phyloP scores from a whole-genome alignment of 2,329 filamentous ascomycete species.

The Phyllosticta citriasiana region DNA sequence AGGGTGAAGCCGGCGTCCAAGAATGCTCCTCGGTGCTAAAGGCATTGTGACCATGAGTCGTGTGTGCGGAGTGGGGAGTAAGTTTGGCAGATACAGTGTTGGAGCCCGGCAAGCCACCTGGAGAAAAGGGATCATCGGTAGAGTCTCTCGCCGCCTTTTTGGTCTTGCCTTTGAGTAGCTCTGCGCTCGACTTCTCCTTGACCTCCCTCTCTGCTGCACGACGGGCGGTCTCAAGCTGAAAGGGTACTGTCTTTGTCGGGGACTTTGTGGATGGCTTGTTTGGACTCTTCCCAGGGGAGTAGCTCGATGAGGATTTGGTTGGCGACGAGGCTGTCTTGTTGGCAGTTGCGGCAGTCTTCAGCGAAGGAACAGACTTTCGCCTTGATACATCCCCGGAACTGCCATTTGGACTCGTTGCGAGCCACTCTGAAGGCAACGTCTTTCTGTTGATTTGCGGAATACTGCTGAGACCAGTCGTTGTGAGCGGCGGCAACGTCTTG shows the following conservation, averaged over 20 bases:
- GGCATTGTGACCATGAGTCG: background rate
- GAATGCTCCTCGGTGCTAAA: background rate
- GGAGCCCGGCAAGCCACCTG: background rate
- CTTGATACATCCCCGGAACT: background rate
- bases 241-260: constrained; percentile 3
- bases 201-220: constrained; percentile 6
- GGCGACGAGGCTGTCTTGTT: background rate
- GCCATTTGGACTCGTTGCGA: background rate
- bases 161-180: background rate
- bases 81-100: background rate
- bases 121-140: background rate
- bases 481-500: background rate
- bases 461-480: background rate
- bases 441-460: background rate
- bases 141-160: background rate
- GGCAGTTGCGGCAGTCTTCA: background rate
- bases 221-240: constrained; percentile 3
- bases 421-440: constrained; percentile 3
- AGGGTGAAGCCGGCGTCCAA: background rate
- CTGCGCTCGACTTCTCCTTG: background rate
- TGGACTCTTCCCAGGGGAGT: background rate
- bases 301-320: background rate
- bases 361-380: background rate
- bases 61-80: background rate
- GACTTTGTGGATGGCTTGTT: background rate